Base-by-base conservation (phyloP, 192 early-diverging fungal species). In the Geranomyces variabilis region DNA sequence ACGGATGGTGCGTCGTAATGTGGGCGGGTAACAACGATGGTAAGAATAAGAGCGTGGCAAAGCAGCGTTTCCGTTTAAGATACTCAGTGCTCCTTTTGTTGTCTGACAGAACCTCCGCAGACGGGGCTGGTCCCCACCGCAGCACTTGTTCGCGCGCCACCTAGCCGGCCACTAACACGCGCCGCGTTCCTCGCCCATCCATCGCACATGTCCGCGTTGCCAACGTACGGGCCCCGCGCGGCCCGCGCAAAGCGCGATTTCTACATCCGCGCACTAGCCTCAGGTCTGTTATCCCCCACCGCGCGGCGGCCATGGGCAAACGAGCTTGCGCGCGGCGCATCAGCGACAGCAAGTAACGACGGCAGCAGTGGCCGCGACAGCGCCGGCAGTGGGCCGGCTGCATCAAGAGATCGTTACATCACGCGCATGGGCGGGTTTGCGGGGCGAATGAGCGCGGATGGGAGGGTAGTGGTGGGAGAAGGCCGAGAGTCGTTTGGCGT, bases 201-300 rank as follows among this genome's bases (percentile, higher is more conserved):
- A 17, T 60, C 29, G 15, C 58, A 60, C 58, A 60, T 60, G 58
- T 26, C 58, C 9, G 31, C 51, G 7, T 15, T 53, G 4, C 51
- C 51, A 3, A 17, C 51, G 36, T 10, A 41, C 51, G 15, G n/a
- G 3, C 51, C 51, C 24, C 7, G 51, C 51, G 24, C 51, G 2
- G 19, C 51, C 51, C 15, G 34, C 9, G 63, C 68, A 12, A 70
- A 70, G 43, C 55, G 68, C 30, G 68, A 70, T 12, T 70, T 70
- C 31, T 70, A 41, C 68, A 29, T 70, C 36, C 55, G 68, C 17
- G 68, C 68, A 17, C 68, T 70, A 8, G 68, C 68, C 21, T 60
- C 56, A 9, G 68, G 68, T 8, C 26, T 70, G 34, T n/a, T 70
- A 17, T 15, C 55, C n/a, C 2, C 15, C 13, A 3, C 68, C 15